Conservation (phyloP, 305 asterid genomes). For the Coffea humblotiana region DNA sequence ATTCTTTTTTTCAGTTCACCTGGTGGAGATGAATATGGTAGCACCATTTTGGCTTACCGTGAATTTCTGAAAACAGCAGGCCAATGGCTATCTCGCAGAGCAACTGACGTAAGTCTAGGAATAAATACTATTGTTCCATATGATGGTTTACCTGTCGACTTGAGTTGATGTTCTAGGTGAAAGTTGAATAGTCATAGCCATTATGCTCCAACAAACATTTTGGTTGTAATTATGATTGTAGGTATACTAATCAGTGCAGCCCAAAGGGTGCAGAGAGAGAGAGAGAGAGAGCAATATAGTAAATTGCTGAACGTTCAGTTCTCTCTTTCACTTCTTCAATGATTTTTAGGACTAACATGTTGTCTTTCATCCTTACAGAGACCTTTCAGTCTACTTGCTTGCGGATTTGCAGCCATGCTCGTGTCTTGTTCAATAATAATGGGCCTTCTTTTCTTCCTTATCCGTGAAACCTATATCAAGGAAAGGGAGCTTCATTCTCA, state of each 20-base stretch:
- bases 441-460: slow-evolving; percentile 45
- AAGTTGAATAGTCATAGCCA: background rate
- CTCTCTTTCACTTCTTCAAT: background rate
- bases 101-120: slow-evolving; percentile 71
- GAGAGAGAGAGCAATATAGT: background rate
- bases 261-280: background rate
- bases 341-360: background rate
- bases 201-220: background rate
- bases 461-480: slow-evolving; percentile 39
- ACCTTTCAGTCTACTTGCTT: slow-evolving; percentile 58
- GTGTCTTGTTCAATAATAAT: slow-evolving; percentile 58
- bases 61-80: slow-evolving; percentile 66
- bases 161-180: background rate
- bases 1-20: slow-evolving; percentile 34
- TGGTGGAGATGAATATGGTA: slow-evolving; percentile 40
- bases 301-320: background rate
- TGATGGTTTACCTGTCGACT: background rate
- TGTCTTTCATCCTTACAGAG: slow-evolving; percentile 44
- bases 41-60: slow-evolving; percentile 49
- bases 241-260: background rate
- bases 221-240: background rate
- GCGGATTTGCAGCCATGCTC: slow-evolving; percentile 66
- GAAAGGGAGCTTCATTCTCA: slow-evolving; percentile 25
- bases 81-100: slow-evolving; percentile 79
- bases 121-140: background rate